Evolutionary conservation across 1,284 basidiomycete species (phyloP), one percentile per base, ranked within the genome.

Genomic region (Flammula alnicola): DNA sequence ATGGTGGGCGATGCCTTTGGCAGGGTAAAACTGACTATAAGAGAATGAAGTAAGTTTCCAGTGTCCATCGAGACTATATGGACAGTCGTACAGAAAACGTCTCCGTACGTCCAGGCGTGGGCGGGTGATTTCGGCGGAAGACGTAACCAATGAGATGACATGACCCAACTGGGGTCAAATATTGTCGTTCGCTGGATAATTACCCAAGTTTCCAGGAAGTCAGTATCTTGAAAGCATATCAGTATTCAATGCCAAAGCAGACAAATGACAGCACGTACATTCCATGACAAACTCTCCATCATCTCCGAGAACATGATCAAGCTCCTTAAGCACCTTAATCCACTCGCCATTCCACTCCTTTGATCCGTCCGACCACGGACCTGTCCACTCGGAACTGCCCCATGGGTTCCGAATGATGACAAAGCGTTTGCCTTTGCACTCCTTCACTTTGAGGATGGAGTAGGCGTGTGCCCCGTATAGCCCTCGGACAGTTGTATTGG

Each of bases 251-350:
- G 7, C 11, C 17, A 23, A 16, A 37, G 20, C 4, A 12, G 14
- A 38, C 1, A 22, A 3, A 22, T 8, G 8, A 11, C 9, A 12
- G 5, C 6, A 61, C 72, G 46, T 49, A 76, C 74, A 80, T 63
- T 80, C 78, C 78, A 80, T 80, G 10, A 81, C 68, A 50, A 81
- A 81, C 41, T 77, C 67, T 1, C 79, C 79, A 49, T 80, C 78
- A 37, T 79, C 69, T 3, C 78, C 78, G 46, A 80, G 67, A 22
- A 51, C 46, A 67, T 78, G 65, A 27, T 69, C 62, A 44, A 78
- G 45, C 47, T 65, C 52, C 22, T 65, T 58, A 19, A 80, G 63
- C 4, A 69, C 65, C n/a, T 59, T 62, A n/a, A 77, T 57, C 74
- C 76, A 77, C 51, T 77, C 75, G 3, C 62, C 48, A 1, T 70